Conservation (phyloP, 2,329 filamentous ascomycete genomes). For the Aureobasidium lini region DNA sequence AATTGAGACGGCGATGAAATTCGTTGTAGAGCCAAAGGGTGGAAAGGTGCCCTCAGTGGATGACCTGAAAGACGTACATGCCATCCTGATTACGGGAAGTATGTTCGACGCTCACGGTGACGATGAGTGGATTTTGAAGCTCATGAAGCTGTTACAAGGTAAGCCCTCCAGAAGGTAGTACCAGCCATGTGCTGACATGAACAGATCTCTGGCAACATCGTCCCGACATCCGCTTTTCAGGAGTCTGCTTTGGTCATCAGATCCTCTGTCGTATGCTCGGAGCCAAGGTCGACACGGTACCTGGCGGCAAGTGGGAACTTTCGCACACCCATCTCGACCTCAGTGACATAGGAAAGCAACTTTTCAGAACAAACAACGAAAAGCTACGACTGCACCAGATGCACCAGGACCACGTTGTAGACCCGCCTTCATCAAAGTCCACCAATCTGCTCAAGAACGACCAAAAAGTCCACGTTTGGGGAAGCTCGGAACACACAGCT, state of each 20-base stretch:
- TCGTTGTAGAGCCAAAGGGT: slow-evolving; percentile 39
- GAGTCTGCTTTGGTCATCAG: slow-evolving; percentile 45
- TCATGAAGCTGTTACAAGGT: slow-evolving; percentile 41
- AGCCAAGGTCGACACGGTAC: slow-evolving; percentile 30
- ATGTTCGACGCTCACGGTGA: slow-evolving; percentile 42
- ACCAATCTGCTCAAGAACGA: slow-evolving; percentile 31
- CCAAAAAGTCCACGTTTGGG: slow-evolving; percentile 44
- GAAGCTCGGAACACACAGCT: slow-evolving; percentile 36
- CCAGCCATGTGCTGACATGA: slow-evolving; percentile 8
- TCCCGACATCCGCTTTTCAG: slow-evolving; percentile 44
- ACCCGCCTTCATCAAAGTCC: slow-evolving; percentile 25
- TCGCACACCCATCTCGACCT: slow-evolving; percentile 37
- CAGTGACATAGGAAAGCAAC: slow-evolving; percentile 32
- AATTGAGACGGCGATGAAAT: slow-evolving; percentile 49
- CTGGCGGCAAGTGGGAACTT: slow-evolving; percentile 40
- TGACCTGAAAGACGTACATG: slow-evolving; percentile 40
- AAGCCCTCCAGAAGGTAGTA: slow-evolving; percentile 6
- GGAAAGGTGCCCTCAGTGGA: slow-evolving; percentile 41
- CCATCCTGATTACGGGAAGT: slow-evolving; percentile 40
- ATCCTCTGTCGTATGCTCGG: slow-evolving; percentile 39
- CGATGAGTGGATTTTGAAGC: slow-evolving; percentile 37
- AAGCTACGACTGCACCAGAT: slow-evolving; percentile 39
- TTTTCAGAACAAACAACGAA: slow-evolving; percentile 32
- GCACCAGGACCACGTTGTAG: slow-evolving; percentile 40
- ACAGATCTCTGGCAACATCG: slow-evolving; percentile 45